Percentiles rank a stretch among this genome's conserved stretches.
Evolutionary conservation across 495 filamentous ascomycete species (phyloP).

Genomic region (Letharia lupina): DNA sequence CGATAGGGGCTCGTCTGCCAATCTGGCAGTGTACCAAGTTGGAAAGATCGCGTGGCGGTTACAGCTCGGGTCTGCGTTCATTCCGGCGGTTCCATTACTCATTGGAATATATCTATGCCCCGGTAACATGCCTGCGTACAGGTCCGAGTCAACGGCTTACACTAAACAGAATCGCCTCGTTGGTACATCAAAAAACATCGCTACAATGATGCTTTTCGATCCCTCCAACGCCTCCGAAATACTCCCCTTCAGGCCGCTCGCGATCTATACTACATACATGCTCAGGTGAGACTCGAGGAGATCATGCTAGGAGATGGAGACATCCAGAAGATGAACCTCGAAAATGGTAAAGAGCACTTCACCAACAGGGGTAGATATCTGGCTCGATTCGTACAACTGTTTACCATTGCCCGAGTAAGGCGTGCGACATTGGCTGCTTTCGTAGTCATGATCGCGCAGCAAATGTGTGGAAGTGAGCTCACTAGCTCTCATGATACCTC

Average conservation of each 20-base stretch:
- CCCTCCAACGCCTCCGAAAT: conserved; percentile 53
- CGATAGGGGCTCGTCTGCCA: conserved; percentile 53
- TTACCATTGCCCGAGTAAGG: conserved; percentile 51
- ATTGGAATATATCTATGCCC: conserved; percentile 64
- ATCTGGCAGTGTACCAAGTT: conserved; percentile 53
- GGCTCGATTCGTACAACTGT: conserved; percentile 48
- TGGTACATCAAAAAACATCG: conserved; percentile 56
- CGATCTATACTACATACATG: conserved; percentile 68
- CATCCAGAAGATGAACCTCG: conserved; percentile 12
- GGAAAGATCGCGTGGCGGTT: conserved; percentile 61
- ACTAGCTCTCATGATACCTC: neutral
- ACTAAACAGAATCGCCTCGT: conserved; percentile 49
- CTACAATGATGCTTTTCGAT: conserved; percentile 54
- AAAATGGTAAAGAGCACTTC: conserved; percentile 19
- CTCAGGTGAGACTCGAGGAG: conserved; percentile 41
- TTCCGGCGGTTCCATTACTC: conserved; percentile 62
- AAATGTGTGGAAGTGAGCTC: conserved; percentile 65
- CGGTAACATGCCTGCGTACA: neutral
- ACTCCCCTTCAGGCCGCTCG: conserved; percentile 62
- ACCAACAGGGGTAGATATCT: conserved; percentile 31
- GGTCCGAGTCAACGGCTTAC: conserved; percentile 21
- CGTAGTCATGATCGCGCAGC: conserved; percentile 67
- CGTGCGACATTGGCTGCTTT: conserved; percentile 54
- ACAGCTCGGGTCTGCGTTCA: conserved; percentile 70
- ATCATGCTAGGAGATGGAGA: conserved; percentile 32